Percentiles rank a stretch among this genome's conserved stretches.
phyloP scores from a whole-genome alignment of 805 yeast genomes.

The Candida quercuum region DNA sequence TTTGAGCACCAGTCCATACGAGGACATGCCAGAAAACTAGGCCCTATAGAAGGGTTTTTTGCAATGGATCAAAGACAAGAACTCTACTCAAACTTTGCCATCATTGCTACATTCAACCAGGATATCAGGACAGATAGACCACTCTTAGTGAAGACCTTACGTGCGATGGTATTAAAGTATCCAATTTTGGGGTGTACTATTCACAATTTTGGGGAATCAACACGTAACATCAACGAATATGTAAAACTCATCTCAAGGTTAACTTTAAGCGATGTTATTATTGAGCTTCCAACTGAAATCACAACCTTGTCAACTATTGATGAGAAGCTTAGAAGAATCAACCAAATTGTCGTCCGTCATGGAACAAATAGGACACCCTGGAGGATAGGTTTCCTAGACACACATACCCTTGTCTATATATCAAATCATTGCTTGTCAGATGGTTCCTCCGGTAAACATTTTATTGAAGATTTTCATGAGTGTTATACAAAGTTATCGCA shows the following conservation, averaged over 20 bases:
- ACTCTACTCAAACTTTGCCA: constrained; percentile 15
- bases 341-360: constrained; percentile 9
- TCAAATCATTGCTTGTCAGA: constrained; percentile 19
- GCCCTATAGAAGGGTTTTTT: constrained; percentile 20
- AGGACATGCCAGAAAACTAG: constrained; percentile 21
- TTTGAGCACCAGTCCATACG: too few relatives aligned
- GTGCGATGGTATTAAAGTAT: constrained; percentile 10
- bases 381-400: constrained; percentile 14
- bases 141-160: constrained; percentile 6
- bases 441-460: constrained; percentile 13
- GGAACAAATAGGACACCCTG: constrained; percentile 12
- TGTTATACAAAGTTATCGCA: background rate
- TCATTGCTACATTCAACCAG: constrained; percentile 10
- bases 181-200: constrained; percentile 14
- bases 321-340: constrained; percentile 7
- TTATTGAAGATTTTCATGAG: constrained; percentile 11
- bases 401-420: constrained; percentile 11
- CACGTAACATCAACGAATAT: constrained; percentile 15
- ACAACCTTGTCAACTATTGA: background rate
- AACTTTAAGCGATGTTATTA: constrained; percentile 10
- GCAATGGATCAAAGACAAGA: constrained; percentile 14
- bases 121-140: constrained; percentile 2
- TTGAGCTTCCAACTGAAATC: constrained; percentile 8
- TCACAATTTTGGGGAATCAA: constrained; percentile 14
- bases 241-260: constrained; percentile 12